Conservation (phyloP, 306 rosid genomes). For the Biancaea sappan region DNA sequence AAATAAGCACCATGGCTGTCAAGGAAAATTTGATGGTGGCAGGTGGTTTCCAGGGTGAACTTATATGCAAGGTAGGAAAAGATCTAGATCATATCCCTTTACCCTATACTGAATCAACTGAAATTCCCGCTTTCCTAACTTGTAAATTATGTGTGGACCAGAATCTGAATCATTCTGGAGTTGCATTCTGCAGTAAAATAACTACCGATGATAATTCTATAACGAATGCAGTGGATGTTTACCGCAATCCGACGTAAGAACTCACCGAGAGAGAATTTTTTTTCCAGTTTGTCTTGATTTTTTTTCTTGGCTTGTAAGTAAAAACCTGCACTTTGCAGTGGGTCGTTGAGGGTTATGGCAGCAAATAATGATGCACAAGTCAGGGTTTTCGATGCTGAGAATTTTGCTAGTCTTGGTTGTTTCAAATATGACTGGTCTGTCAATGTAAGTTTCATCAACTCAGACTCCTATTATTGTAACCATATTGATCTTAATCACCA, state of each 20-base stretch:
- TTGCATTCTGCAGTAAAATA: constrained; percentile 77
- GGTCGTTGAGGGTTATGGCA: constrained; percentile 69
- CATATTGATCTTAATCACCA: background rate
- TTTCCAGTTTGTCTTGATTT: background rate
- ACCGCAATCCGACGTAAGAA: constrained; percentile 55
- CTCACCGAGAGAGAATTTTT: background rate
- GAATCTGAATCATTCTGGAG: constrained; percentile 71
- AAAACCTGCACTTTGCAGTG: constrained; percentile 52
- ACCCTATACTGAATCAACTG: background rate
- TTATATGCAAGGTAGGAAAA: constrained; percentile 77
- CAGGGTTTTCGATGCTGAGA: constrained; percentile 66
- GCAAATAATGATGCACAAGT: constrained; percentile 91
- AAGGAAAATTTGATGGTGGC: constrained; percentile 78
- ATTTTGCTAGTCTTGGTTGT: constrained; percentile 57
- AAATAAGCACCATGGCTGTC: constrained; percentile 92
- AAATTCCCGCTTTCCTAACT: constrained; percentile 1
- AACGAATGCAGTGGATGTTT: constrained; percentile 87
- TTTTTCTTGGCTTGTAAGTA: constrained; percentile 23
- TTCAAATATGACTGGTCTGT: constrained; percentile 88
- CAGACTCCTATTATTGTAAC: background rate
- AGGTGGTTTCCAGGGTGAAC: constrained; percentile 94
- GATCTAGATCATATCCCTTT: background rate
- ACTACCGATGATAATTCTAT: constrained; percentile 78
- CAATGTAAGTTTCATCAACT: constrained; percentile 64
- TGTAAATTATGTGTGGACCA: constrained; percentile 37